A percentile compares a stretch with the other conserved stretches of the same genome.
Evolutionary conservation across 345 rosid species (phyloP).

Genomic region (Linum lewisii): DNA sequence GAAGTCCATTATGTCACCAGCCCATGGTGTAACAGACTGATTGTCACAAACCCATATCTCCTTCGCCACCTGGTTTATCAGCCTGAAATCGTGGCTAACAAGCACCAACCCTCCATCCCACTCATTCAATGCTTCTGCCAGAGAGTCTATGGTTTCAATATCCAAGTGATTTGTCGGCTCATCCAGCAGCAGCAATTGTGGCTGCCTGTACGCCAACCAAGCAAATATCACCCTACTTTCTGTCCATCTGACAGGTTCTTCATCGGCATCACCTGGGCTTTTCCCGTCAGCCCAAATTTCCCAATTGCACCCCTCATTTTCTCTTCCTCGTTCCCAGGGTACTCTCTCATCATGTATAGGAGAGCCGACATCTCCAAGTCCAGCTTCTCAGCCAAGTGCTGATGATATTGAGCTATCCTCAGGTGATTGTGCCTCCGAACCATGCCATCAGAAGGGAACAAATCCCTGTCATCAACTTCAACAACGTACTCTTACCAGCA

Average conservation of each 20-base stretch:
- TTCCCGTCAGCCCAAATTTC: slow-evolving; percentile 79
- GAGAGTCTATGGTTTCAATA: slow-evolving; percentile 89
- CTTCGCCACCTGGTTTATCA: slow-evolving; percentile 76
- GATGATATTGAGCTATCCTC: slow-evolving; percentile 90
- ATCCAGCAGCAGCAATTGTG: slow-evolving; percentile 81
- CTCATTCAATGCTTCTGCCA: slow-evolving; percentile 77
- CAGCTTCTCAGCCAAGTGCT: slow-evolving; percentile 92
- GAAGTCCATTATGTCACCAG: slow-evolving; percentile 77
- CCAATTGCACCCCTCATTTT: slow-evolving; percentile 92
- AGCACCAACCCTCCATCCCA: slow-evolving; percentile 87
- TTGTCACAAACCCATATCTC: slow-evolving; percentile 90
- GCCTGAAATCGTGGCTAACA: slow-evolving; percentile 86
- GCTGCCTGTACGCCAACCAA: slow-evolving; percentile 92
- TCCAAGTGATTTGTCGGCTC: slow-evolving; percentile 98
- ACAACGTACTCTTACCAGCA: slow-evolving; percentile 93
- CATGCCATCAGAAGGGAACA: slow-evolving; percentile 88
- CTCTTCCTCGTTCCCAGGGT: slow-evolving; percentile 93
- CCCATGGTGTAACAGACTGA: slow-evolving; percentile 62
- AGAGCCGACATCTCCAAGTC: slow-evolving; percentile 82
- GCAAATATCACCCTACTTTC: slow-evolving; percentile 93
- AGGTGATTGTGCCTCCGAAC: slow-evolving; percentile 93
- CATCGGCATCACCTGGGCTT: slow-evolving; percentile 98
- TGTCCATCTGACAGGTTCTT: slow-evolving; percentile 96
- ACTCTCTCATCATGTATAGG: slow-evolving; percentile 73
- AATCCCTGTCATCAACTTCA: slow-evolving; percentile 93